Evolutionary conservation across 1,284 basidiomycete species (phyloP).

Genomic region (Sporisorium exsertum): DNA sequence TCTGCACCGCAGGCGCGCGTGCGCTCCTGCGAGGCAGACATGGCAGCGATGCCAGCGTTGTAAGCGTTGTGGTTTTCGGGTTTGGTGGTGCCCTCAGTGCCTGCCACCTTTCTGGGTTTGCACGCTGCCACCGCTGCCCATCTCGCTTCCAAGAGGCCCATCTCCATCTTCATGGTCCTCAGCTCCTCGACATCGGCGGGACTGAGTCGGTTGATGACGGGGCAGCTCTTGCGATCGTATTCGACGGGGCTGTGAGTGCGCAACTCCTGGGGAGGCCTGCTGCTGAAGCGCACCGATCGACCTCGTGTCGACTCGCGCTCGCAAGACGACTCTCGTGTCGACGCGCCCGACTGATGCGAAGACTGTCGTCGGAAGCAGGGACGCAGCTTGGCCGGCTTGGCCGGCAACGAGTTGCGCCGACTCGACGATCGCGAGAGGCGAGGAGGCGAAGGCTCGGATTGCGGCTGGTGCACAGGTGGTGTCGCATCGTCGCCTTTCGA

Average conservation of each 20-base stretch:
- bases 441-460: conserved; percentile 18
- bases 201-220: conserved; percentile 63
- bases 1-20: conserved; percentile 35
- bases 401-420: conserved; percentile 58
- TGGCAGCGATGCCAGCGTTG: conserved; percentile 48
- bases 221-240: conserved; percentile 67
- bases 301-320: conserved; percentile 51
- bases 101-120: conserved; percentile 46
- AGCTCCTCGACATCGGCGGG: conserved; percentile 65
- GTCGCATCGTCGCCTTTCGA: background rate
- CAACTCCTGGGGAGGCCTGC: conserved; percentile 59
- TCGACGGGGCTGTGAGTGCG: conserved; percentile 68
- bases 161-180: conserved; percentile 64
- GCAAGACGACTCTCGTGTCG: conserved; percentile 56
- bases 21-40: conserved; percentile 36
- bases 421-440: conserved; percentile 33
- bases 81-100: conserved; percentile 48
- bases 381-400: conserved; percentile 38
- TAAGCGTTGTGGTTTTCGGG: conserved; percentile 45
- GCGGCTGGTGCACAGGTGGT: background rate
- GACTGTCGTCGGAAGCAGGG: conserved; percentile 60
- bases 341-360: conserved; percentile 41
- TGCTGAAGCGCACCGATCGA: conserved; percentile 63
- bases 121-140: conserved; percentile 63
- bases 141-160: conserved; percentile 65